Conservation (phyloP, 225 moss, liverwort and hornwort genomes). For the Asterella californica region DNA sequence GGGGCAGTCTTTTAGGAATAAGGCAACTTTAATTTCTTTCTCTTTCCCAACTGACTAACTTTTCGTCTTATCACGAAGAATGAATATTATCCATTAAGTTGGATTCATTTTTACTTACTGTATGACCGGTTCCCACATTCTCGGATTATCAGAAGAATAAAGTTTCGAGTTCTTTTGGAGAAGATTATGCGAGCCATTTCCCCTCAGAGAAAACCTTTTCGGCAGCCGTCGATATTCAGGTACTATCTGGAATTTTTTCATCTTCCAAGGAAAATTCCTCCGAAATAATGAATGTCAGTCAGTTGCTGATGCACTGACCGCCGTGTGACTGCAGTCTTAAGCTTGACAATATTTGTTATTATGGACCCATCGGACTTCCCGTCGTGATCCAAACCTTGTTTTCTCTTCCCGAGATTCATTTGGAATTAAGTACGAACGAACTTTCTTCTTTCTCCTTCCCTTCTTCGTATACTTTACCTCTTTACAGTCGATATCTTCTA, state of each 20-base stretch:
- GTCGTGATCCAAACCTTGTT: not conserved
- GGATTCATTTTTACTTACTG: not conserved
- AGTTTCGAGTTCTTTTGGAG: not conserved
- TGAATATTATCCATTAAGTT: not conserved
- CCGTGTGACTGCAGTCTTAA: not conserved
- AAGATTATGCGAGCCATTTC: not conserved
- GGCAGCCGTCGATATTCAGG: not conserved
- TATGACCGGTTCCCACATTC: not conserved
- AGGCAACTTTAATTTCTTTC: not conserved
- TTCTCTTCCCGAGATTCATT: not conserved
- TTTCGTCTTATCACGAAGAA: not conserved
- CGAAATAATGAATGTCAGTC: not conserved
- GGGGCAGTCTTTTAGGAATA: not conserved
- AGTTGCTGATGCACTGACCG: not conserved
- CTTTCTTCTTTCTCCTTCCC: not conserved
- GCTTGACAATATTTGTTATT: not conserved
- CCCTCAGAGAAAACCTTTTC: not conserved
- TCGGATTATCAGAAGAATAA: not conserved
- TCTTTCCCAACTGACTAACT: not conserved
- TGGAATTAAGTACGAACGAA: too few relatives aligned
- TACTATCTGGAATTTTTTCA: not conserved
- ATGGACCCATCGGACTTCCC: not conserved
- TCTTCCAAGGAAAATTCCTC: conserved; percentile 10
- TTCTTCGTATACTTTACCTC: not conserved
- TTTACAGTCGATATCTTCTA: too few relatives aligned